phyloP scores from a whole-genome alignment of 2,329 filamentous ascomycete genomes.

The Trichothecium sympodiale region DNA sequence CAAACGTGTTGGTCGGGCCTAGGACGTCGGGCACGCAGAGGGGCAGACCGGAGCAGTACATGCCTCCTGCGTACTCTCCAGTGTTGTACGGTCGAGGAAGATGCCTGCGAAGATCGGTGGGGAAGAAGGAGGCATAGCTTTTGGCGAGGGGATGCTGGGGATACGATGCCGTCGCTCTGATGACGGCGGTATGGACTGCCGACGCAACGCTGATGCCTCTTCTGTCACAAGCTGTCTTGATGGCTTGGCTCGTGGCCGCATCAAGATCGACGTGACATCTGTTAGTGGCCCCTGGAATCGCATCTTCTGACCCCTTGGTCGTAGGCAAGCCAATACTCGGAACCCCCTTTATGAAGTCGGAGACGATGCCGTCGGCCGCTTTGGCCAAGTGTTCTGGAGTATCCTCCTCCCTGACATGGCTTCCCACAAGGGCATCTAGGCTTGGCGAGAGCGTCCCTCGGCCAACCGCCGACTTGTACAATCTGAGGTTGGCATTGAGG shows the following conservation, averaged over 20 bases:
- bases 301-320: slow-evolving; percentile 11
- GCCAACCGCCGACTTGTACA: slow-evolving; percentile 5
- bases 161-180: slow-evolving; percentile 15
- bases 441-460: slow-evolving; percentile 15
- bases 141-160: slow-evolving; percentile 12
- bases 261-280: slow-evolving; percentile 8
- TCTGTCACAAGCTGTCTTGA: slow-evolving; percentile 6
- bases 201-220: slow-evolving; percentile 14
- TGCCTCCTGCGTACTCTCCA: slow-evolving; percentile 12
- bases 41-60: slow-evolving; percentile 9
- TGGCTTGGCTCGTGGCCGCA: slow-evolving; percentile 8
- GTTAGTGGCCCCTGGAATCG: slow-evolving; percentile 11
- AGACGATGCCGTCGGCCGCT: slow-evolving; percentile 7
- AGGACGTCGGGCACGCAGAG: slow-evolving; percentile 5
- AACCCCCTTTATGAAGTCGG: slow-evolving; percentile 8
- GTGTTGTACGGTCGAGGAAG: slow-evolving; percentile 15
- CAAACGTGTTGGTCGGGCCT: slow-evolving; percentile 11
- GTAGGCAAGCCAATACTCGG: slow-evolving; percentile 10
- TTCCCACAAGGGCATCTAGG: slow-evolving; percentile 12
- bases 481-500: slow-evolving; percentile 2
- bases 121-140: slow-evolving; percentile 19
- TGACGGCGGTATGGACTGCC: slow-evolving; percentile 17
- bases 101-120: slow-evolving; percentile 14
- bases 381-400: slow-evolving; percentile 9
- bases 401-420: slow-evolving; percentile 13